A percentile compares a stretch with the other conserved stretches of the same genome.
Evolutionary conservation across 2,329 filamentous ascomycete species (phyloP).

Genomic region (Xylariaceae sp.): DNA sequence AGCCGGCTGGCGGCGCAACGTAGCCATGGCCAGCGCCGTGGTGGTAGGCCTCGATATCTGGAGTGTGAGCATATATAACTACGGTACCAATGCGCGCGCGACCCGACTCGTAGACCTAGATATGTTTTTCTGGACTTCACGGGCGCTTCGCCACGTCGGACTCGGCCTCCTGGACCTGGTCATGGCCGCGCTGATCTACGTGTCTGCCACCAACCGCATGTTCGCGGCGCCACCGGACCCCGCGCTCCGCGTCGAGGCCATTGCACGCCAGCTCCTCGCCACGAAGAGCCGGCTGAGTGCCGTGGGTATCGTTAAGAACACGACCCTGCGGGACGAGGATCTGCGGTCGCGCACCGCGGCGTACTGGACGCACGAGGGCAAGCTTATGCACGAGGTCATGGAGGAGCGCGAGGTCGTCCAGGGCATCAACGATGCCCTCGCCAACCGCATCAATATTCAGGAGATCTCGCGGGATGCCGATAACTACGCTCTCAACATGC

Average conservation of each 20-base stretch:
- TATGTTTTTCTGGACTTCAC: conserved; percentile 65
- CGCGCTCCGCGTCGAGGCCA: conserved; percentile 60
- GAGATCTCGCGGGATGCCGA: conserved; percentile 60
- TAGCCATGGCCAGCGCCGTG: conserved; percentile 56
- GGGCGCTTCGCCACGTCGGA: conserved; percentile 54
- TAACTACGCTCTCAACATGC: conserved; percentile 46
- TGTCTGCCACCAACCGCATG: conserved; percentile 73
- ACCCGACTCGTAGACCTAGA: conserved; percentile 59
- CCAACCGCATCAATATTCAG: conserved; percentile 57
- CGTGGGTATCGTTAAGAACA: conserved; percentile 72
- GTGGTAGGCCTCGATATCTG: conserved; percentile 62
- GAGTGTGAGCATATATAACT: conserved; percentile 57
- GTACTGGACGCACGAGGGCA: conserved; percentile 78
- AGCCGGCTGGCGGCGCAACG: conserved; percentile 62
- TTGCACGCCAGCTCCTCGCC: conserved; percentile 50
- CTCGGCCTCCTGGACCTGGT: conserved; percentile 60
- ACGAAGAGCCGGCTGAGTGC: conserved; percentile 64
- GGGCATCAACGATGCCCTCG: conserved; percentile 62
- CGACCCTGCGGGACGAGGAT: conserved; percentile 64
- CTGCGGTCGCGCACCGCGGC: conserved; percentile 59
- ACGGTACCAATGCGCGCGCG: conserved; percentile 58
- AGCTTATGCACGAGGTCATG: conserved; percentile 67
- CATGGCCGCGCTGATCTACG: conserved; percentile 63
- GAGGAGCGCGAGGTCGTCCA: conserved; percentile 71
- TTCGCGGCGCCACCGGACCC: conserved; percentile 58